Evolutionary conservation across 2,329 filamentous ascomycete species (phyloP).

Genomic region (Fusarium duplospermum): DNA sequence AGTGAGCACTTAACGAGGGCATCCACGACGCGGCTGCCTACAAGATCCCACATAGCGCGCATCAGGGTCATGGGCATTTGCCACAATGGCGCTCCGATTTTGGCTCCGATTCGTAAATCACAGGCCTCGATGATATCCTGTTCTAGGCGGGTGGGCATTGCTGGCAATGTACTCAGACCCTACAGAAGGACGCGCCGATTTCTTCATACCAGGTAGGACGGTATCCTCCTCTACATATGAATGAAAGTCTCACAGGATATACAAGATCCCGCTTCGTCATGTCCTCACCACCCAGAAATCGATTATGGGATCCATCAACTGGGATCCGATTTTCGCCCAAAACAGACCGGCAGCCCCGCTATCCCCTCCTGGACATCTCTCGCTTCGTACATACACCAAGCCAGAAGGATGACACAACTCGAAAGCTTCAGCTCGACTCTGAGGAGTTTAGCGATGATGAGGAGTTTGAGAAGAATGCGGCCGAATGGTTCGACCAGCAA

Average conservation of each 20-base stretch:
- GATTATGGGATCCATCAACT: constrained; percentile 46
- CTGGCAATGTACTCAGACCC: constrained; percentile 46
- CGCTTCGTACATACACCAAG: constrained; percentile 42
- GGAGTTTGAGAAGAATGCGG: constrained; percentile 40
- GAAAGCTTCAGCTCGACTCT: not conserved
- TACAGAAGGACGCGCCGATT: constrained; percentile 26
- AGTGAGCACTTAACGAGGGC: constrained; percentile 26
- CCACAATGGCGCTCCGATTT: constrained; percentile 38
- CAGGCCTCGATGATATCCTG: constrained; percentile 34
- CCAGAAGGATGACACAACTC: not conserved
- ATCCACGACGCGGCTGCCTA: constrained; percentile 49
- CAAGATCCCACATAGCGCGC: constrained; percentile 26
- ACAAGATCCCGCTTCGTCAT: constrained; percentile 30
- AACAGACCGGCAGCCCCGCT: constrained; percentile 31
- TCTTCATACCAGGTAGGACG: constrained; percentile 29
- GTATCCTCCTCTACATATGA: constrained; percentile 9
- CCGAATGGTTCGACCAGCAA: constrained; percentile 43
- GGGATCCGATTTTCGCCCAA: constrained; percentile 48
- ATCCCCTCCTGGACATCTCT: constrained; percentile 42
- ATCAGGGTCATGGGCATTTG: constrained; percentile 39
- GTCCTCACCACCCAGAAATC: constrained; percentile 28
- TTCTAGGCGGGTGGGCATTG: constrained; percentile 32
- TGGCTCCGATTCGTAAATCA: constrained; percentile 30
- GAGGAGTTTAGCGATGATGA: constrained; percentile 40
- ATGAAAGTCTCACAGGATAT: constrained; percentile 7